phyloP scores from a whole-genome alignment of 2,329 filamentous ascomycete genomes.

The Colletotrichum sp. region DNA sequence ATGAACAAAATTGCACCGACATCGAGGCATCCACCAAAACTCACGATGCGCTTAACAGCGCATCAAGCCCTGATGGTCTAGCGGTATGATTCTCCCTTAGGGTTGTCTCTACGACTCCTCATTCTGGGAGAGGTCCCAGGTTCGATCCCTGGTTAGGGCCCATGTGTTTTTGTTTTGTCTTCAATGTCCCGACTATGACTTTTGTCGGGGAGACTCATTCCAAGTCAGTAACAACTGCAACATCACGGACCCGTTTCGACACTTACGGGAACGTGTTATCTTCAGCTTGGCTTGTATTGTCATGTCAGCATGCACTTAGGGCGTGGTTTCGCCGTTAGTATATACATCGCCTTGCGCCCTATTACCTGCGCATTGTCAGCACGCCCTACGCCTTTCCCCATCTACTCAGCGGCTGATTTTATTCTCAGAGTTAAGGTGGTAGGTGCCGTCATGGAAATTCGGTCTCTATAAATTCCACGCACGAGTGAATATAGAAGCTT shows the following conservation, averaged over 20 bases:
- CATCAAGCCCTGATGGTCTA: background rate
- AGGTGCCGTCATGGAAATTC: background rate
- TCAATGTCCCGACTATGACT: background rate
- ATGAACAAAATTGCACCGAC: background rate
- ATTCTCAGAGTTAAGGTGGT: background rate
- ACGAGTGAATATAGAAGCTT: fast-evolving
- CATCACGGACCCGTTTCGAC: background rate
- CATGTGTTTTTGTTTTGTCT: background rate
- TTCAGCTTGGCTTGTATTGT: background rate
- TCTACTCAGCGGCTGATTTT: background rate
- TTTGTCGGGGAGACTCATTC: background rate
- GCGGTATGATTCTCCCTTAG: background rate
- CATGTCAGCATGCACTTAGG: background rate
- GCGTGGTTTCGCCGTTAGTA: background rate
- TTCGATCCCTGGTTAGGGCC: background rate
- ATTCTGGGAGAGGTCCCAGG: background rate
- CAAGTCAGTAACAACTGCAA: background rate
- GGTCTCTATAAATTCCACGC: background rate
- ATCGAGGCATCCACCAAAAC: background rate
- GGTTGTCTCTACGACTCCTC: background rate
- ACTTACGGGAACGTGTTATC: fast-evolving
- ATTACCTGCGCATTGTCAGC: background rate
- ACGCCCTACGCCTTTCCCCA: background rate
- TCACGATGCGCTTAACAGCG: background rate
- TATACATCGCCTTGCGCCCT: background rate